Base-by-base conservation (phyloP, 306 rosid species). In the Malus fusca region DNA sequence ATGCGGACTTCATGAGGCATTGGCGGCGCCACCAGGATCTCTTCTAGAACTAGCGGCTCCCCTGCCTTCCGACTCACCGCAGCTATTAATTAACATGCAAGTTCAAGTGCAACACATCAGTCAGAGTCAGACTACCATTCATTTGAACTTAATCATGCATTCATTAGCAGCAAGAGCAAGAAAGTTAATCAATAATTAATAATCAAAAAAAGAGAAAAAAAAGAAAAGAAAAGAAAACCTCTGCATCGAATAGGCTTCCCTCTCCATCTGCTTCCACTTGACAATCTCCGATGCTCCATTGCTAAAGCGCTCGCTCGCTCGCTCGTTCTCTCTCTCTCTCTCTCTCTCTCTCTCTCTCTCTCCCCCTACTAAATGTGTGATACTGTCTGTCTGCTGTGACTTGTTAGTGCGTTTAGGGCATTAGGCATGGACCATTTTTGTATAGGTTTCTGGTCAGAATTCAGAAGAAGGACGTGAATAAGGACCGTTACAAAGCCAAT, bases 11-110 rank as follows among this genome's bases (percentile, higher is more conserved):
- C 98, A 58, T 30, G 85, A 40, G 91, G 71, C 97, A 90, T 82
- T 4, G 97, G 97, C 11, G 96, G 92, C 5, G 96, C 96, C 66
- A 94, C 97, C 2, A 83, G 59, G 22, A 94, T 76, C 76, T 94
- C 94, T 79, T 94, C 98, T 1, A 88, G 81, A 64, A 60, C 83
- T 13, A 91, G 71, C 3, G 98, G 87, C 68, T 88, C 90, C 0
- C 95, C 90, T 33, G 97, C 77, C 69, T 77, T 78, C 17, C 92
- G 91, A 79, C 86, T 58, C 22, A 94, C 79, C 68, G 96, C 95
- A 40, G 98, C 98, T 94, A 40, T 58, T 35, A 33, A 35, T 66
- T 28, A 5, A 73, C 21, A 17, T 69, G 11, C 14, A 58, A 21
- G 11, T 53, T 3, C 59, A 53, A 17, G 21, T 19, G 23, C 22